Base-by-base conservation (phyloP, 2,329 filamentous ascomycete species). In the Eurotiales sp. region DNA sequence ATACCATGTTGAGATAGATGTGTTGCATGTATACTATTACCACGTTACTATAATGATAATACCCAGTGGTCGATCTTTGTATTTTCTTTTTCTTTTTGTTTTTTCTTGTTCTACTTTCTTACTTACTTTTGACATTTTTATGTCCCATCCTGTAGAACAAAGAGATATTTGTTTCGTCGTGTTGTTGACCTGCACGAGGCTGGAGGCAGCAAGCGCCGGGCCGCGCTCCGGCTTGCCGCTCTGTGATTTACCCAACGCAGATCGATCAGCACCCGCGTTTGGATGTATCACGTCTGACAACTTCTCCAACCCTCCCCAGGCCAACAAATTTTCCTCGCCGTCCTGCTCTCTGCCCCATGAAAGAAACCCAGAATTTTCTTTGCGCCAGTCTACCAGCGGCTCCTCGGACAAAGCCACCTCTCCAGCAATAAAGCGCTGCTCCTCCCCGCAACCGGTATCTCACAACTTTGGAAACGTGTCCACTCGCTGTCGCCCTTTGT, bases 401-500 rank as follows among this genome's bases (percentile, higher is more conserved):
- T 21, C 11, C n/a, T 11, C 15, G n/a, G 12, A 37, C 15, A 25
- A 29, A 23, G 17, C 19, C 12, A 40, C 23, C 17, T 32, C 15
- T n/a, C 6, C 21, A 6, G 3, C 21, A 4, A n/a, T 19, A 5
- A 5, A 10, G 25, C 34, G 17, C 15, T 8, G 37, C 23, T 42
- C 32, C 5, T n/a, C 32, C 30, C 12, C n/a, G 12, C n/a, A 36
- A 17, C 14, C 17, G 19, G 7, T 3, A 36, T 37, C 23, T 23
- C 29, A n/a, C 8, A 45, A 45, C 23, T 14, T 17, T 23, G 27
- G 39, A 49, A 49, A 49, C 46, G 47, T 50, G 47, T 50, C 47
- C 40, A 43, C 30, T 42, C 39, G 32, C 23, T 27, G 40, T 37
- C 36, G 39, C 46, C 37, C 19, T 10, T 41, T n/a, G 54, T 44